Evolutionary conservation across 257 asterid species (phyloP), one percentile per base, ranked within the genome.

Genomic region (Solanum medicagineum): DNA sequence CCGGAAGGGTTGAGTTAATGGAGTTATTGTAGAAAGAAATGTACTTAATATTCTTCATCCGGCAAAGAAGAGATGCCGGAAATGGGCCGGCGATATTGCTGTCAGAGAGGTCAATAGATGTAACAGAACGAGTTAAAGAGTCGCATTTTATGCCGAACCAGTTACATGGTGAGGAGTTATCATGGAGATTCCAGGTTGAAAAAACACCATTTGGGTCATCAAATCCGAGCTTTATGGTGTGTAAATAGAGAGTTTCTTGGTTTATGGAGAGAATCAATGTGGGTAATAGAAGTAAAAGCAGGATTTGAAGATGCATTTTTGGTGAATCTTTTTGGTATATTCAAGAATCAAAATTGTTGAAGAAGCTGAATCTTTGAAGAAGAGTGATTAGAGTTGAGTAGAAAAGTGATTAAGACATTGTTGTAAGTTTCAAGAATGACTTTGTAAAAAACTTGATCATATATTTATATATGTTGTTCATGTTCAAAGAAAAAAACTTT

Each of bases 101-200:
- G 66, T 93, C 91, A 57, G 98, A 90, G 71, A 97, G 94, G 90
- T 97, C 98, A 2, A 97, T 85, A 47, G 96, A 87, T 4, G 87
- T 87, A 8, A 97, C 98, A 10, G 97, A 88, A 36, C 73, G 83
- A 22, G 87, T 77, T 19, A 87, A 24, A 2, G 90, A 24, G 85
- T 94, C 97, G 65, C 99, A 97, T 0, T 82, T 71, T 47, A 97
- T 93, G 70, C 98, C 99, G 54, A 80, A 87, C 99, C 99, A 97
- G 57, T 80, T 88, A 92, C 99, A 95, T 10, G 99, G 99, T 0
- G 92, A 60, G 0, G 68, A 60, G 32, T 60, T 87, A 5, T 69
- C 89, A 80, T 92, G 94, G 49, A 62, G 42, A 87, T 88, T 89
- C 99, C 99, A 97, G 87, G 85, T 87, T 55, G 97, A 89, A 75